Evolutionary conservation across 2,329 filamentous ascomycete genomes (phyloP).

Genomic region (Westerdykella sp.): DNA sequence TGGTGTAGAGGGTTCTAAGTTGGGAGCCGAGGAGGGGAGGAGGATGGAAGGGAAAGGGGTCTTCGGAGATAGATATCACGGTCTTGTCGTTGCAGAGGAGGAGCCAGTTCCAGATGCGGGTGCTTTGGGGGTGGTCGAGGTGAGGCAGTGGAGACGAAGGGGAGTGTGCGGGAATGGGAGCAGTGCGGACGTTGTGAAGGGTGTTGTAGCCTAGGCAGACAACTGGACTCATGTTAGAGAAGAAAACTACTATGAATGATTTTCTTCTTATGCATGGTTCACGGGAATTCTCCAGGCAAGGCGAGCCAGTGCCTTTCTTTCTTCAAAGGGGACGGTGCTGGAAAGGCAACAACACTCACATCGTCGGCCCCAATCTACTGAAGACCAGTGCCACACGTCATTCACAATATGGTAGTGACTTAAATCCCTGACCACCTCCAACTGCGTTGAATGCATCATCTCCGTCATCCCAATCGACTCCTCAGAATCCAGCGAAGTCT

Average conservation of each 20-base stretch:
- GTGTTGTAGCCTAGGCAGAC: constrained; percentile 68
- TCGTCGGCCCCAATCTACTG: constrained; percentile 60
- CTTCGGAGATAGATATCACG: constrained; percentile 64
- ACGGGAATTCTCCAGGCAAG: neutral
- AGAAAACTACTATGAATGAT: too few species aligned
- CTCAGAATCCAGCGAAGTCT: constrained; percentile 20
- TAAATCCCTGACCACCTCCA: constrained; percentile 33
- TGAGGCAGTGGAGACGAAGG: neutral
- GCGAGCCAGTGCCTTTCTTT: neutral
- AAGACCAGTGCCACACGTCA: constrained; percentile 70
- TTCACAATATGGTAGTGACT: constrained; percentile 57
- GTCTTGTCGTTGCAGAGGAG: constrained; percentile 65
- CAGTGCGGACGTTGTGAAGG: constrained; percentile 42
- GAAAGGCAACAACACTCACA: constrained; percentile 42
- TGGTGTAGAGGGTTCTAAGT: constrained; percentile 44
- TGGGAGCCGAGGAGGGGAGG: constrained; percentile 37
- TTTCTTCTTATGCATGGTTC: neutral
- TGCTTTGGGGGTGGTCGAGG: constrained; percentile 43
- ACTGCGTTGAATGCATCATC: constrained; percentile 31
- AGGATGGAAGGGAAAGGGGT: constrained; percentile 40
- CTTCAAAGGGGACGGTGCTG: neutral
- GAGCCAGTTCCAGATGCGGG: constrained; percentile 65
- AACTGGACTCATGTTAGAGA: constrained; percentile 39
- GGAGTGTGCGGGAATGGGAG: neutral
- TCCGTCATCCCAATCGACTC: constrained; percentile 33